Evolutionary conservation across 2,329 filamentous ascomycete species (phyloP).

Genomic region (Chalara sp.): DNA sequence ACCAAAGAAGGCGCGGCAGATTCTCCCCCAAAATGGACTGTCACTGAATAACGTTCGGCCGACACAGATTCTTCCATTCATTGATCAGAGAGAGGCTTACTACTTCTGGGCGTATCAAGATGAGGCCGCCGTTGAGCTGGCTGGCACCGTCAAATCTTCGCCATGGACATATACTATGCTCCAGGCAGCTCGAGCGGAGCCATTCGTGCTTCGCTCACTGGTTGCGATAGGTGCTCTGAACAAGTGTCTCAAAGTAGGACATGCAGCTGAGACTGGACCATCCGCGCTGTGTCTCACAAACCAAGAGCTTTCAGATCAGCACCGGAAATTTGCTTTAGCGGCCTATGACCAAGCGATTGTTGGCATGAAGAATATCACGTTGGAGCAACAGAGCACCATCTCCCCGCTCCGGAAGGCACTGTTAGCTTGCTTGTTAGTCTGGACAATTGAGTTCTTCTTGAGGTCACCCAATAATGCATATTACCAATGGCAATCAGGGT

Average conservation of each 20-base stretch:
- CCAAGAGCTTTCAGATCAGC: conserved; percentile 2
- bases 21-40: not conserved
- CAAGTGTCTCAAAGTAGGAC: conserved; percentile 4
- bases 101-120: conserved; percentile 12
- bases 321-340: conserved; percentile 9
- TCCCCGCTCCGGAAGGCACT: conserved; percentile 6
- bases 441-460: conserved; percentile 9
- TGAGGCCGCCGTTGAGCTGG: conserved; percentile 7
- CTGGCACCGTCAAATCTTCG: conserved; percentile 4
- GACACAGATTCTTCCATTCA: conserved; percentile 6
- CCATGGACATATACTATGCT: conserved; percentile 10
- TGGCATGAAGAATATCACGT: conserved; percentile 8
- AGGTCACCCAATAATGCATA: conserved; percentile 6
- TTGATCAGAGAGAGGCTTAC: conserved; percentile 6
- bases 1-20: not conserved
- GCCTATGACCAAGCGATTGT: conserved; percentile 8
- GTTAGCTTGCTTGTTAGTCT: conserved; percentile 11
- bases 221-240: conserved; percentile 12
- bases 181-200: conserved; percentile 11
- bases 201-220: conserved; percentile 10
- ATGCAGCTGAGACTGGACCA: not conserved
- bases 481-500: conserved; percentile 7
- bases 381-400: not conserved
- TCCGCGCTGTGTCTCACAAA: not conserved
- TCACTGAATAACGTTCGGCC: conserved; percentile 1